Conservation (phyloP, 495 filamentous ascomycete species). For the Penicillium fimorum region DNA sequence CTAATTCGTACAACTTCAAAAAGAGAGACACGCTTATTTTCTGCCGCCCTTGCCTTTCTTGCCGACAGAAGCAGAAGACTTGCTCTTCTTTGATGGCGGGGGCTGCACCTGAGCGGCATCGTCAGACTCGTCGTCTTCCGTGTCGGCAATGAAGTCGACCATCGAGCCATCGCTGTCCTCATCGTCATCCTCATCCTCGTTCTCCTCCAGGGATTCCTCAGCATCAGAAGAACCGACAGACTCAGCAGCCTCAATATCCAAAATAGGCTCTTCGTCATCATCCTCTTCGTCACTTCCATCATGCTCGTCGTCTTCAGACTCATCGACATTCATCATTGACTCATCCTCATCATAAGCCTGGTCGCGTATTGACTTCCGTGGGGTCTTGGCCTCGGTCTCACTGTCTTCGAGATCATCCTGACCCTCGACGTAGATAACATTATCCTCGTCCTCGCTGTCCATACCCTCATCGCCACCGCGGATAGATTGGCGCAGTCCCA, state of each 20-base stretch:
- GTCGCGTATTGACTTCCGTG: constrained; percentile 44
- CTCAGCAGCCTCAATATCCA: constrained; percentile 49
- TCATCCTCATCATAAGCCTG: constrained; percentile 44
- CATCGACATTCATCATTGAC: constrained; percentile 45
- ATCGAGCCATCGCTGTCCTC: constrained; percentile 46
- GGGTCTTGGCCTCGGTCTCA: constrained; percentile 36
- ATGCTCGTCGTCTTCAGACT: constrained; percentile 42
- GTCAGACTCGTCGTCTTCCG: constrained; percentile 44
- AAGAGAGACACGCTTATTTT: constrained; percentile 21
- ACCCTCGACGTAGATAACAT: constrained; percentile 85
- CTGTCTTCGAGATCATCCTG: constrained; percentile 54
- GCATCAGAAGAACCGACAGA: constrained; percentile 48
- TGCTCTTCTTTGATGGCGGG: constrained; percentile 42
- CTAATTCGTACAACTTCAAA: constrained; percentile 21
- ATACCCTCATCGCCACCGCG: constrained; percentile 44
- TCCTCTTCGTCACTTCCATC: constrained; percentile 42
- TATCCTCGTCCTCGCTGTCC: constrained; percentile 70
- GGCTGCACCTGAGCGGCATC: constrained; percentile 32
- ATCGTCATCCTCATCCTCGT: constrained; percentile 45
- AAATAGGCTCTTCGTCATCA: constrained; percentile 35
- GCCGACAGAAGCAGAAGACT: constrained; percentile 16
- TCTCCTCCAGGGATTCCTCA: constrained; percentile 45
- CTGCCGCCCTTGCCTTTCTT: constrained; percentile 38
- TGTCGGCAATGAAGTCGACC: constrained; percentile 48
- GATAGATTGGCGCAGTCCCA: constrained; percentile 69